phyloP scores from a whole-genome alignment of 805 yeast species.

The Candida pseudoglaebosa region DNA sequence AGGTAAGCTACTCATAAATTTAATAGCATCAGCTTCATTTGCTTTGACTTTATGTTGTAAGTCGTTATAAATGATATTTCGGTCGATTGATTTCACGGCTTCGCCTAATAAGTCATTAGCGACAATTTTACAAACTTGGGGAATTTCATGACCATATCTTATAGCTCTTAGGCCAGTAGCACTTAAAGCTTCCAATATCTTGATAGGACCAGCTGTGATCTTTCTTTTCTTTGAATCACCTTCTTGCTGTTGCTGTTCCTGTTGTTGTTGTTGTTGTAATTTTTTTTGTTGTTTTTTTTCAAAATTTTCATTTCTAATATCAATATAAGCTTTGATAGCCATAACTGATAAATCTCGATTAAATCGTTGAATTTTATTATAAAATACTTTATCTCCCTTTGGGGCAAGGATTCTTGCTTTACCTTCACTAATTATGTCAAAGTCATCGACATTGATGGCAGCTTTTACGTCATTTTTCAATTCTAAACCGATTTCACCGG shows the following conservation, averaged over 20 bases:
- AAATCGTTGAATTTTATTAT: conserved; percentile 95
- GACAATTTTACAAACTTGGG: conserved; percentile 62
- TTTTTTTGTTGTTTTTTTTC: conserved; percentile 11
- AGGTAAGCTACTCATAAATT: conserved; percentile 55
- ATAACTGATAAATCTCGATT: conserved; percentile 86
- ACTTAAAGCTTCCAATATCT: conserved; percentile 82
- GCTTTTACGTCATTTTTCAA: neutral
- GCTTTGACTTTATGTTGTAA: conserved; percentile 56
- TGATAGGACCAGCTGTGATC: conserved; percentile 34
- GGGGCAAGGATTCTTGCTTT: conserved; percentile 79
- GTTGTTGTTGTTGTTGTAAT: neutral
- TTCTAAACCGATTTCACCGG: neutral
- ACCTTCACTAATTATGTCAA: conserved; percentile 60
- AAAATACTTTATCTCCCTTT: conserved; percentile 79
- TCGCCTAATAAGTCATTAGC: conserved; percentile 88
- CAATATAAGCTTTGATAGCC: conserved; percentile 84
- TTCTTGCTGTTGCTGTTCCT: conserved; percentile 4
- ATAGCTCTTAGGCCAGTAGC: conserved; percentile 96
- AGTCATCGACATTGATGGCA: conserved; percentile 21
- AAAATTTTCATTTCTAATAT: conserved; percentile 37
- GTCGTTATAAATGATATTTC: conserved; percentile 67
- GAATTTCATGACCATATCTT: conserved; percentile 89
- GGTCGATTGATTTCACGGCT: conserved; percentile 77
- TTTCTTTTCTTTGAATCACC: conserved; percentile 11
- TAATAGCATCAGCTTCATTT: conserved; percentile 88